Evolutionary conservation across 2,329 filamentous ascomycete species (phyloP), one percentile per base, ranked within the genome.

Genomic region (Fusarium verrucosum): DNA sequence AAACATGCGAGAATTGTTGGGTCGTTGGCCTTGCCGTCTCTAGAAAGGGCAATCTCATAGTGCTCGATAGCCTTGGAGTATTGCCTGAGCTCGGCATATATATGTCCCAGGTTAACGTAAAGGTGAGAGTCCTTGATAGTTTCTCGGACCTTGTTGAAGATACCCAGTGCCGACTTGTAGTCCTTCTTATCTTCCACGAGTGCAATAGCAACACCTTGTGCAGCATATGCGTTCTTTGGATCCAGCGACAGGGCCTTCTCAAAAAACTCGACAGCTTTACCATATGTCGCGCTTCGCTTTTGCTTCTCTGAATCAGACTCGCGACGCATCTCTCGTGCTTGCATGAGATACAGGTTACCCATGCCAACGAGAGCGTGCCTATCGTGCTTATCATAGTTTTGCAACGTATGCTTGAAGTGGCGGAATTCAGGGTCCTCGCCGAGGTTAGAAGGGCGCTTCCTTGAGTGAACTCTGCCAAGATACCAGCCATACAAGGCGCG

Each of bases 181-280:
- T 98, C 93, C 77, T 95, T 97, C 80, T 91, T 95, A 75, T 98
- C 94, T 75, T 99, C 95, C 1, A 95, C 89, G 25, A 99, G 82
- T 10, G 94, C 94, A 73, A 99, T 98, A 14, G 92, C 95, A 66
- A 99, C 88, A 60, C 96, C 95, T 75, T 99, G 95, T 3, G 95
- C 95, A 9, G 96, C 96, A 75, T 96, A 97, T 1, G 95, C 94
- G 70, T 98, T 99, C 79, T 90, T 93, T 1, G 93, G 89, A 72
- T 99, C 95, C n/a, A 99, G 82, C 64, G 96, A 92, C 20, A 99
- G 82, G 6, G 94, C 94, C 79, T 99, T 99, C 75, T 98, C 95
- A 71, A 97, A 99, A 78, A 99, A 99, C 75, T 99, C 96, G 11
- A 98, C 94, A 0, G 95, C 94, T 68, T 94, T 93, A 74, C 89